Base-by-base conservation (phyloP, 2,329 filamentous ascomycete species). In the Botrytis deweyae region DNA sequence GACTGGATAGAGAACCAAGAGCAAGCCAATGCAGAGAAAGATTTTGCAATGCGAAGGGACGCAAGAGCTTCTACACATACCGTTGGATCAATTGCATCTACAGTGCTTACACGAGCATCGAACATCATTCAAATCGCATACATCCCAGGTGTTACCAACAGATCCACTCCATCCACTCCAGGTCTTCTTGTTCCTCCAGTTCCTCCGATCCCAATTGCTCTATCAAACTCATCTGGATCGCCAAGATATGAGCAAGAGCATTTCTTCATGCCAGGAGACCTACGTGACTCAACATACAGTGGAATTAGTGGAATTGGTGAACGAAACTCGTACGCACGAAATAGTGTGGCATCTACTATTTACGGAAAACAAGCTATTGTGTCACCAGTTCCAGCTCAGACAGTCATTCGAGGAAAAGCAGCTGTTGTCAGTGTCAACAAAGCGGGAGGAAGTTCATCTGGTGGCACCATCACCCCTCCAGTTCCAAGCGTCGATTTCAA, bases 51-150 rank as follows among this genome's bases (percentile, higher is more conserved):
- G 78, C 84, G 85, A 77, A 82, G 87, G 76, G 87, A 89, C 78
- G 87, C 90, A 77, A 88, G 94, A 78, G 89, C 92, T 72, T 96
- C 95, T 18, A 93, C 93, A 63, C 90, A 96, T 81, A 93, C 93
- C n/a, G 91, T 95, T 72, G 89, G 92, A 80, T 98, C 95, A 20
- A 94, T 99, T 81, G 96, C 96, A 25, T 98, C 95, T 16, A 98
- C 95, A 40, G 94, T 98, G 74, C 88, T 98, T 75, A 98, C 96
- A 29, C 91, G 96, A 76, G 96, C 96, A 67, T 98, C 96, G 80
- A 99, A 99, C 85, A 95, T 99, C 81, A 99, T 99, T 80, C 96
- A 98, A 84, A 99, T 99, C 83, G 96, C 96, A 73, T 99, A 98
- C 83, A 98, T 99, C 77, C 96, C 96, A 22, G 96, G 96, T 75